Evolutionary conservation across 2,329 filamentous ascomycete species (phyloP).

Genomic region (Bipolaris gigantea): DNA sequence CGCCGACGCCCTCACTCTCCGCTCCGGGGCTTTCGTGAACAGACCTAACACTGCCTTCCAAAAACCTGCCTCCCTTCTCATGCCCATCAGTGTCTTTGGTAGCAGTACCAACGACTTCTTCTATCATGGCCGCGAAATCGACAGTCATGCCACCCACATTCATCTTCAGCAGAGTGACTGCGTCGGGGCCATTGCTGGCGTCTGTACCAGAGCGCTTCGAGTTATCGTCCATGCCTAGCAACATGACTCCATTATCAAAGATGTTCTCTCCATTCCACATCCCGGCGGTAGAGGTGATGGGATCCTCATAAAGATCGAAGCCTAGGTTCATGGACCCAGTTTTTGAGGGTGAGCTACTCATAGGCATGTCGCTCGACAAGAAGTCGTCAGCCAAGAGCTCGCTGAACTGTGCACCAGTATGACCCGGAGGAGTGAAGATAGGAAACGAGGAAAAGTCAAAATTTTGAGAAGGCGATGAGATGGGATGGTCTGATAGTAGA

Average conservation of each 20-base stretch:
- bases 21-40: conserved; percentile 11
- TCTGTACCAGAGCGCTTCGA: conserved; percentile 11
- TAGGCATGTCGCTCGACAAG: conserved; percentile 42
- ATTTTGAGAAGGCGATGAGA: conserved; percentile 35
- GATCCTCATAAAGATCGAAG: conserved; percentile 45
- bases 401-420: conserved; percentile 27
- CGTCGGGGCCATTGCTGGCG: conserved; percentile 11
- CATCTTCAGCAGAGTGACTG: conserved; percentile 28
- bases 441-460: conserved; percentile 44
- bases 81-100: conserved; percentile 18
- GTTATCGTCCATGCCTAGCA: conserved; percentile 20
- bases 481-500: conserved; percentile 53
- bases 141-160: conserved; percentile 34
- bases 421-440: conserved; percentile 35
- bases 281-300: conserved; percentile 37
- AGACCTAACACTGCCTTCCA: conserved; percentile 4
- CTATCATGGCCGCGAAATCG: conserved; percentile 44
- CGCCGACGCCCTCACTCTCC: conserved; percentile 13
- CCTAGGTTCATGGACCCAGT: conserved; percentile 24
- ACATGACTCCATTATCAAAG: conserved; percentile 37
- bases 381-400: conserved; percentile 39
- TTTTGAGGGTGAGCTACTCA: conserved; percentile 41
- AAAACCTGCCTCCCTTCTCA: neutral
- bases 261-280: conserved; percentile 41
- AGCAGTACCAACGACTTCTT: conserved; percentile 35